Evolutionary conservation across 768 basidiomycete genomes (phyloP), one percentile per base, ranked within the genome.

Genomic region (Boletus reticulatus): DNA sequence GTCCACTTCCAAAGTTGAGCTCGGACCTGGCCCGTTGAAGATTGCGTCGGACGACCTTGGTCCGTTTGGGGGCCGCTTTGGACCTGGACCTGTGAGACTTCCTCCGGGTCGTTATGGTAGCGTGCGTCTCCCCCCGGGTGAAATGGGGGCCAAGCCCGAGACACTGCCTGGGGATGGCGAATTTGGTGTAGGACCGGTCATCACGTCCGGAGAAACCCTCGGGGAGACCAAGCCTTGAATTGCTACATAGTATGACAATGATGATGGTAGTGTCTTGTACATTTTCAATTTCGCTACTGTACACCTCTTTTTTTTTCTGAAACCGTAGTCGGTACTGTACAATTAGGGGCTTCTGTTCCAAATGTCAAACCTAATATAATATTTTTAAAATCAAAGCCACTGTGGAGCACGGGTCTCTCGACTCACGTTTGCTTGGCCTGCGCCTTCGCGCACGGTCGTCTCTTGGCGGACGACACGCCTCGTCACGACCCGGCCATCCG

Each of bases 201-300:
- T 72, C n/a, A 9, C 60, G 4, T 54, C 62, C 16, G 71, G 69
- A 5, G 69, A 72, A 50, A 71, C 57, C 2, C 1, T 72, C 2
- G 71, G 71, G 16, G 61, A 58, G 7, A 45, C 6, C 22, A 47
- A 56, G 9, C 14, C 41, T 22, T 56, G 53, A 66, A 34, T 10
- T 20, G 34, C 6, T 20, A 27, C 20, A n/a, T n/a, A n/a, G n/a
- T 16, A 29, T 41, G 16, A 17, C 20, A 55, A 13, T 16, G 49
- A 43, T 24, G 32, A 17, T 27, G n/a, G n/a, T 41, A 36, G 8
- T 27, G 4, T 42, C 19, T 36, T 47, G 55, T 52, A 56, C 52
- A 22, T 22, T 22, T 22, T 22, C 22, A n/a, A 56, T 10, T 12
- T 46, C 22, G 34, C 36, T 32, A 56, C 13, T 20, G 24, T 43